Conservation (phyloP, 2,329 filamentous ascomycete genomes). For the Neonectria neomacrospora region DNA sequence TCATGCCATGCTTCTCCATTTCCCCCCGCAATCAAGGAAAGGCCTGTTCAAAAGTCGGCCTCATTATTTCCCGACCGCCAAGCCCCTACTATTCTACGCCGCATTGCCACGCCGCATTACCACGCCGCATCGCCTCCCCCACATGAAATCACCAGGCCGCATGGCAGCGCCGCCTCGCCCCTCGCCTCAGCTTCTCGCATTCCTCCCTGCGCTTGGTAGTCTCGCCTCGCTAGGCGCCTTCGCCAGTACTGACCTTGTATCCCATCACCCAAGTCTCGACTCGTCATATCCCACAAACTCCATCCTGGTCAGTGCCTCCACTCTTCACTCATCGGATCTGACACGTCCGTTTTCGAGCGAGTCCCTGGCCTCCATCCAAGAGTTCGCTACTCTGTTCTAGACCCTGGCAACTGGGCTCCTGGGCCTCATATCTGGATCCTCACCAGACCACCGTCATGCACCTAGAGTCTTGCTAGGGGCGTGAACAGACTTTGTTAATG, state of each 20-base stretch:
- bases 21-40: not conserved
- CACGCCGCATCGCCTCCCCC: not conserved
- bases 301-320: not conserved
- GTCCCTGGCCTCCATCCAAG: constrained; percentile 10
- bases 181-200: not conserved
- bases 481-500: too few relatives aligned
- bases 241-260: not conserved
- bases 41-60: not conserved
- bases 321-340: not conserved
- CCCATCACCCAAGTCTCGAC: constrained; percentile 7
- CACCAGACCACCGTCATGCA: not conserved
- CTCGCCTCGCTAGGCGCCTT: not conserved
- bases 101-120: not conserved
- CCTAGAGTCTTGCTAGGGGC: not conserved
- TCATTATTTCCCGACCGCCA: not conserved
- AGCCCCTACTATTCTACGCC: not conserved
- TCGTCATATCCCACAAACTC: constrained; percentile 12
- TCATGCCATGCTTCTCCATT: not conserved
- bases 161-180: not conserved
- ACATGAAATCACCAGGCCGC: not conserved
- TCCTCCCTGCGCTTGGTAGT: not conserved
- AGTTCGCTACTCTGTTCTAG: not conserved
- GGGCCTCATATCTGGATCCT: constrained; percentile 7
- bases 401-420: not conserved
- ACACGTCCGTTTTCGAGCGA: constrained; percentile 2